phyloP scores from a whole-genome alignment of 352 stramenopile genomes.

The Blastocystis sp. region DNA sequence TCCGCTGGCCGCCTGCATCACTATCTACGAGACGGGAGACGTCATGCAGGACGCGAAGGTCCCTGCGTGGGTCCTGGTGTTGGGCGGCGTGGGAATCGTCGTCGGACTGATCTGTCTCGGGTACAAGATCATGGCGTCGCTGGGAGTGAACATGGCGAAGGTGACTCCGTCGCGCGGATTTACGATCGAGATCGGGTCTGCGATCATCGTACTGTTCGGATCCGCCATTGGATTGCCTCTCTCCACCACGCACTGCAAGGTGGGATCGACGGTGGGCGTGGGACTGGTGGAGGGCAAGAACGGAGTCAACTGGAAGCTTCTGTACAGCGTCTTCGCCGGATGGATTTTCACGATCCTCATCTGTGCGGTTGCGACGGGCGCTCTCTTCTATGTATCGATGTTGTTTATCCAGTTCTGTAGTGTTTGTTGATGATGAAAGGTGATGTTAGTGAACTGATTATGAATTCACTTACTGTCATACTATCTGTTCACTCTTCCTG shows the following conservation, averaged over 20 bases:
- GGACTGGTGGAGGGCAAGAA: conserved; percentile 50
- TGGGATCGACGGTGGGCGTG: conserved; percentile 63
- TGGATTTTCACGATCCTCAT: conserved; percentile 61
- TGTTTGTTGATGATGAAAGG: neutral
- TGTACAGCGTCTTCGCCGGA: conserved; percentile 56
- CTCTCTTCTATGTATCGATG: conserved; percentile 54
- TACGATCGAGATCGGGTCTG: conserved; percentile 62
- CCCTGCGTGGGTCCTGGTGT: conserved; percentile 61
- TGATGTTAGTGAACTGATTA: neutral
- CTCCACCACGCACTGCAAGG: conserved; percentile 64
- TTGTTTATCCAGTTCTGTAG: neutral
- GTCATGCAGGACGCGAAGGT: conserved; percentile 51
- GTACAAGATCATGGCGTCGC: conserved; percentile 62
- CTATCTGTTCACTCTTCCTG: neutral
- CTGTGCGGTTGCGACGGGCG: conserved; percentile 39
- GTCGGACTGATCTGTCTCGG: conserved; percentile 61
- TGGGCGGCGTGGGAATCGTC: conserved; percentile 60
- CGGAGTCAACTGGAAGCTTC: conserved; percentile 58
- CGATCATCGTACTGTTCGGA: conserved; percentile 61
- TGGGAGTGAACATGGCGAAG: conserved; percentile 62
- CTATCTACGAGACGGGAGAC: conserved; percentile 29
- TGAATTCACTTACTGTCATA: too few relatives aligned
- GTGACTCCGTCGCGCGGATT: conserved; percentile 64
- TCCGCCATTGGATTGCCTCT: conserved; percentile 61
- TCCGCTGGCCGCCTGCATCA: conserved; percentile 60